A percentile compares a stretch with the other conserved stretches of the same genome.
Evolutionary conservation across 768 basidiomycete species (phyloP).

Genomic region (Suillus variegatus): DNA sequence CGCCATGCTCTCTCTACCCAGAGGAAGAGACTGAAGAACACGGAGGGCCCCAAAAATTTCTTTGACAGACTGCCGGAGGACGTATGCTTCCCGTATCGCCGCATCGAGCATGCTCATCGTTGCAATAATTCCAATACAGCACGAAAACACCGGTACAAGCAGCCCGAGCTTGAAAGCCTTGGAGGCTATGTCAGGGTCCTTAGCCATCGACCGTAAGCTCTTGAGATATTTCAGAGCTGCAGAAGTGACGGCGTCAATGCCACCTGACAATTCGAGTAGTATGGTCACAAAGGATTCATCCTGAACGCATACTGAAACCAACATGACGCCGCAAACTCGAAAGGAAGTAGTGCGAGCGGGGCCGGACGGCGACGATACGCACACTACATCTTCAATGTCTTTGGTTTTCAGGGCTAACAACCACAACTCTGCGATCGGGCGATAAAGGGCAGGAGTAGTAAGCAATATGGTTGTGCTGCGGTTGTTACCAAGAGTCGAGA

Average conservation of each 20-base stretch:
- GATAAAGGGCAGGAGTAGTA: not conserved
- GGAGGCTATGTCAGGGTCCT: not conserved
- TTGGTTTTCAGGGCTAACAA: not conserved
- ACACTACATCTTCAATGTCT: not conserved
- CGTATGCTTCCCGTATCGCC: not conserved
- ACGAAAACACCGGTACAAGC: not conserved
- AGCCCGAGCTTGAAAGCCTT: not conserved
- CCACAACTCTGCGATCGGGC: not conserved
- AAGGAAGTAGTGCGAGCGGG: no score
- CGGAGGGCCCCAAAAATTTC: not conserved
- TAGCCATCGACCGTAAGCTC: no score
- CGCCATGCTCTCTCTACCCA: not conserved
- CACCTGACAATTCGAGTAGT: not conserved
- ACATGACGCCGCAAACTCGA: not conserved
- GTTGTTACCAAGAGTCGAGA: no score
- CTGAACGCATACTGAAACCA: not conserved
- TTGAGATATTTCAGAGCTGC: not conserved
- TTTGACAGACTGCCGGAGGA: not conserved
- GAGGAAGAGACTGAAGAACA: not conserved
- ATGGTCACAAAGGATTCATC: not conserved
- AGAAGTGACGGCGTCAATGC: not conserved
- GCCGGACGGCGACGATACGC: no score
- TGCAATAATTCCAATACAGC: not conserved
- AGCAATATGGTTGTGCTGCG: no score
- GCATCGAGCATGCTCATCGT: not conserved